Base-by-base conservation (phyloP, 164 flowering plant genomes). In the Cinnamomum micranthum region DNA sequence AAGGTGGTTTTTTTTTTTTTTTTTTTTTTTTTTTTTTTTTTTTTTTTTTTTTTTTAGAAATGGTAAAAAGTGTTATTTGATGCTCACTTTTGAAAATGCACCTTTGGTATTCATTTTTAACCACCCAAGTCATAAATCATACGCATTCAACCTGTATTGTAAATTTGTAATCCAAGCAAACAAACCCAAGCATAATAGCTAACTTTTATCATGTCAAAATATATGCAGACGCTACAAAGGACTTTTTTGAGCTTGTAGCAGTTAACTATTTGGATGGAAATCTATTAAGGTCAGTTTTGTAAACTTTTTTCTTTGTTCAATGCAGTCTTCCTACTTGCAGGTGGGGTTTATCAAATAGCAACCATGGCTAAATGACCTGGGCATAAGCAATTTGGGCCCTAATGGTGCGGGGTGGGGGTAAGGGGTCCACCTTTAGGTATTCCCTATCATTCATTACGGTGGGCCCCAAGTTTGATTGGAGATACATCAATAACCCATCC, bases 181-280 rank as follows among this genome's bases (percentile, higher is more conserved):
- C 47, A 41, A 6, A 41, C 47, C 47, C 47, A 41, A 47, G 5
- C 22, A 25, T 52, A 23, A 23, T 70, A 14, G 47, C 15, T 69
- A 11, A 41, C 7, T 20, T 12, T 75, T 59, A 67, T 71, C 65
- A 33, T 7, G 28, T 51, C 73, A 71, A 59, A 72, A 55, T 41
- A 6, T 58, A 2, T 80, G 83, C 92, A 92, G 97, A 92, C 86
- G 93, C 92, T 62, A 80, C 89, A 7, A 90, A 87, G 79, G 90
- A 85, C 2, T 89, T 87, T 75, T 90, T 85, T 67, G 77, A 85
- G 52, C 83, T 83, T 76, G 87, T 79, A 51, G 89, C 90, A 65
- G 84, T 65, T 68, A 73, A 55, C 67, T 81, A 77, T 58, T 66
- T 73, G 77, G 86, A 82, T 4, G 76, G 79, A 80, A 74, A 71